Evolutionary conservation across 2,329 filamentous ascomycete species (phyloP), one percentile per base, ranked within the genome.

Genomic region (Aspergillus nomiae): DNA sequence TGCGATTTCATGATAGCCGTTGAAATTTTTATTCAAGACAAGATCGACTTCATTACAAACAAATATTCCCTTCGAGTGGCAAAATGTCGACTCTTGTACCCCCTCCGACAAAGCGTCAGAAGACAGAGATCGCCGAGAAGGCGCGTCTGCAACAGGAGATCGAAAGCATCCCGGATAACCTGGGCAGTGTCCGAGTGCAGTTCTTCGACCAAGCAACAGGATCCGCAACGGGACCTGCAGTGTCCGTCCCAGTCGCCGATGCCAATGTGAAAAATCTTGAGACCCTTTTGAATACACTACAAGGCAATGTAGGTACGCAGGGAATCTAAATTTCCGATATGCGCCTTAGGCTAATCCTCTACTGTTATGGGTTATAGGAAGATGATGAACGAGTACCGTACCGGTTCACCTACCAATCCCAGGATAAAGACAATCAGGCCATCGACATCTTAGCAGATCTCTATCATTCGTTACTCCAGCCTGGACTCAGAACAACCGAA

Each of bases 251-350:
- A 14, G 86, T 97, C 36, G 90, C 90, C 62, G 91, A 97, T 81
- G 91, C 94, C 2, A 90, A 87, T 9, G 92, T 95, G 65, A 94
- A 92, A 81, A 97, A 97, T 70, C 85, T 98, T 4, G 94, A 95
- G 59, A 86, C 94, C 11, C 84, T 97, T 0, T 79, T 97, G 60
- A 98, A 97, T 76, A 92, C 91, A 3, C 81, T 97, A 48, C 86
- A 96, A 75, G 90, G 89, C 72, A 87, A 90, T 82, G 89, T 90
- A 83, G 69, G 83, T 73, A 61, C 24, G 53, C 67, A 66, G 46
- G 3, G 21, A 61, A 65, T 36, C 64, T 65, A 24, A 56, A 63
- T 38, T 43, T 32, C n/a, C 11, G 12, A 2, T 32, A 24, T 14
- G 45, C n/a, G 26, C 28, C 14, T 46, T 63, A 46, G 30, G 19